Conservation (phyloP, 768 basidiomycete genomes). For the Amanita fuliginea region DNA sequence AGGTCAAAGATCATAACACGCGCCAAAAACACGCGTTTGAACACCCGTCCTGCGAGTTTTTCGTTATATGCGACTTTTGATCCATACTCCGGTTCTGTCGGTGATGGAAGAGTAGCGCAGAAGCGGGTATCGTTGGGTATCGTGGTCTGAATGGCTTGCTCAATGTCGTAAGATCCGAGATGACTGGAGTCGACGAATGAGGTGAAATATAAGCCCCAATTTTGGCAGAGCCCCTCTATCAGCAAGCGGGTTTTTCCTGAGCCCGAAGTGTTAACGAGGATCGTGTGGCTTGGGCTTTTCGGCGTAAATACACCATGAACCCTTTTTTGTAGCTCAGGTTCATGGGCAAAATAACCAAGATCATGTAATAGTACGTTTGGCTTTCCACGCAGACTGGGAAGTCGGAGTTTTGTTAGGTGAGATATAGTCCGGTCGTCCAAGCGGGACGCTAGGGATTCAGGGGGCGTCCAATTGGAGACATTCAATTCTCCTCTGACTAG, state of each 20-base stretch:
- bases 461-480: constrained; percentile 22
- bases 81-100: constrained; percentile 21
- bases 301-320: constrained; percentile 32
- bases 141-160: constrained; percentile 26
- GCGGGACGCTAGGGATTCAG: constrained; percentile 1
- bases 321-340: constrained; percentile 19
- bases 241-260: constrained; percentile 35
- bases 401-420: constrained; percentile 20
- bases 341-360: constrained; percentile 23
- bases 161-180: constrained; percentile 33
- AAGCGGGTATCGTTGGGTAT: constrained; percentile 25
- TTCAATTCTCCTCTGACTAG: constrained; percentile 22
- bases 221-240: constrained; percentile 30
- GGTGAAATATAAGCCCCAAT: constrained; percentile 40
- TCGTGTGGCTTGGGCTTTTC: constrained; percentile 27
- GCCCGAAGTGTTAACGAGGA: constrained; percentile 35
- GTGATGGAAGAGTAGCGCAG: constrained; percentile 18
- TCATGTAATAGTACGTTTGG: constrained; percentile 31
- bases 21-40: constrained; percentile 29
- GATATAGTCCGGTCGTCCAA: constrained; percentile 12
- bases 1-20: constrained; percentile 28
- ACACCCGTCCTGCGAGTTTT: constrained; percentile 24
- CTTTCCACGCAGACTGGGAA: constrained; percentile 26
- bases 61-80: constrained; percentile 22
- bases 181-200: constrained; percentile 30